A percentile compares a stretch with the other conserved stretches of the same genome.
These are phyloP conservation scores for Zea luxurians DNA, from an alignment of 176 grass and related monocot genomes.

Conservation along the genomic window DNA sequence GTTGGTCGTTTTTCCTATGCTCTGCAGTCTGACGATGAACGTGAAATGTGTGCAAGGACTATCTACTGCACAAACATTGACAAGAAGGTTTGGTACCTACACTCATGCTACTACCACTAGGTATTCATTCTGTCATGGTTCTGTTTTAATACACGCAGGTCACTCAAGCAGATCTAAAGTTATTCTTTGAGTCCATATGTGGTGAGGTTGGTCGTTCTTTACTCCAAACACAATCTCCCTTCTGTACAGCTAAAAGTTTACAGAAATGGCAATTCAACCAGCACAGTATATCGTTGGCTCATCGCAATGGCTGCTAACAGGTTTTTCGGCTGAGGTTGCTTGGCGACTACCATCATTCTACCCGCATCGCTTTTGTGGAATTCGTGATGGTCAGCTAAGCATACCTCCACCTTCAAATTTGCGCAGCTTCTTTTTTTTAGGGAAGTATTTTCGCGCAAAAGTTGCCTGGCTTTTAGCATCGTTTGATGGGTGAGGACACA, in stretches of 20 bases:
- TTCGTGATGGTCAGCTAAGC: constrained; percentile 87
- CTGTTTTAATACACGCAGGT: constrained; percentile 55
- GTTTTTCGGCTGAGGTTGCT: constrained; percentile 93
- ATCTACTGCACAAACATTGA: constrained; percentile 99
- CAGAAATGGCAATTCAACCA: constrained; percentile 36
- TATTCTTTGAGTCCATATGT: constrained; percentile 98
- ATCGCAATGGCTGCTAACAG: constrained; percentile 45
- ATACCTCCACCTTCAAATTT: constrained; percentile 7
- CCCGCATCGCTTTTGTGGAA: constrained; percentile 96
- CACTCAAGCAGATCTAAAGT: constrained; percentile 95
- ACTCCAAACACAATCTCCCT: constrained; percentile 22
- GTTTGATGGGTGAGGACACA: background rate
- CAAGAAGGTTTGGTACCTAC: constrained; percentile 75
- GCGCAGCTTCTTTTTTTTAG: background rate
- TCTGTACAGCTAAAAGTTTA: background rate
- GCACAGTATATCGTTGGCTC: constrained; percentile 2
- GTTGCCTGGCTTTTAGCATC: constrained; percentile 1
- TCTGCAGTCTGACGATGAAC: constrained; percentile 91
- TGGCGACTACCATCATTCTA: constrained; percentile 95
- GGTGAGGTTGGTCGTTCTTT: constrained; percentile 73
- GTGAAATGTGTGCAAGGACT: constrained; percentile 98
- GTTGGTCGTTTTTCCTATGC: background rate
- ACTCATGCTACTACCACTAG: background rate
- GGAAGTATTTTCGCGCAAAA: background rate
- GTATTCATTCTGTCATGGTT: constrained; percentile 11